Evolutionary conservation across 2,329 filamentous ascomycete species (phyloP).

Genomic region (Sarocladium oryzae): DNA sequence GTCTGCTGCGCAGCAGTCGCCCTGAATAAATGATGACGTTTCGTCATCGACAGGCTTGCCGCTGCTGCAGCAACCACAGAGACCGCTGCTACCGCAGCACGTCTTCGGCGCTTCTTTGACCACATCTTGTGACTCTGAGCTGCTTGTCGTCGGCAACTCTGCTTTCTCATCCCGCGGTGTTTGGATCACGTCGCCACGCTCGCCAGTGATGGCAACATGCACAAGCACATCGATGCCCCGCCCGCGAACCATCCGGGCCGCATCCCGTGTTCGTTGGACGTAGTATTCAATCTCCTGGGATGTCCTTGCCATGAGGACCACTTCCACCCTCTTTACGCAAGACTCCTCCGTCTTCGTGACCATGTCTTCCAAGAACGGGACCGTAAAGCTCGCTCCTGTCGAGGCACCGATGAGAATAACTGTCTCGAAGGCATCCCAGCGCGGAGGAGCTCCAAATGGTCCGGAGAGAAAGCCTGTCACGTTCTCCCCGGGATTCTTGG

Average conservation of each 20-base stretch:
- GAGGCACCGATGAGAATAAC: constrained; percentile 55
- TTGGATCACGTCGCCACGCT: constrained; percentile 25
- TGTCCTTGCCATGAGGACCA: constrained; percentile 45
- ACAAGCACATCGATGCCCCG: constrained; percentile 44
- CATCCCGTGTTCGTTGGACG: constrained; percentile 39
- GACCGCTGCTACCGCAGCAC: not conserved
- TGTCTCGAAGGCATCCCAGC: constrained; percentile 53
- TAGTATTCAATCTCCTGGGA: constrained; percentile 51
- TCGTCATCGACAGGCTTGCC: not conserved
- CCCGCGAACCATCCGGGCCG: constrained; percentile 30
- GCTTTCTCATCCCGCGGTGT: not conserved
- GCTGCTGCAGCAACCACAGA: not conserved
- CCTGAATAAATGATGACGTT: not conserved
- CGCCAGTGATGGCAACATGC: constrained; percentile 47
- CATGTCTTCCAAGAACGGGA: constrained; percentile 52
- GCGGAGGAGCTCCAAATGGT: constrained; percentile 48
- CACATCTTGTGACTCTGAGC: not conserved
- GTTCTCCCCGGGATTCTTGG: constrained; percentile 25
- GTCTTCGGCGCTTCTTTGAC: not conserved
- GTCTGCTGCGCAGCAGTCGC: not conserved
- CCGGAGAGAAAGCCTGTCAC: constrained; percentile 42
- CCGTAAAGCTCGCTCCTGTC: constrained; percentile 55
- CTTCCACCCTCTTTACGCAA: constrained; percentile 47
- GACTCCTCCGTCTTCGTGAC: constrained; percentile 32
- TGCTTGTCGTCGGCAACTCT: not conserved